Evolutionary conservation across 2,329 filamentous ascomycete species (phyloP).

Genomic region (Penicillium oxalicum): DNA sequence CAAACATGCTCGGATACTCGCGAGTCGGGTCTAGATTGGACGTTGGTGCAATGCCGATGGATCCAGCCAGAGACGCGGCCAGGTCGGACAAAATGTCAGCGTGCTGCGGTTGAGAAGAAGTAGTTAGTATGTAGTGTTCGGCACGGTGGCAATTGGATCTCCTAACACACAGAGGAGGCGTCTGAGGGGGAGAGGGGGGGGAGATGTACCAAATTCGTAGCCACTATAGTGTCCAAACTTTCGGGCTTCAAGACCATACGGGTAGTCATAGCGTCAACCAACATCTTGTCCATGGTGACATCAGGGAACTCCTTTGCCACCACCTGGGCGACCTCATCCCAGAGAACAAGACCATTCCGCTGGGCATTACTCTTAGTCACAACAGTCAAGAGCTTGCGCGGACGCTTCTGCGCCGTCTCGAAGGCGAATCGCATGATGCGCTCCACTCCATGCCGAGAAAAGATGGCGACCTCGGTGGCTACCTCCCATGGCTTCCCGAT

Average conservation of each 20-base stretch:
- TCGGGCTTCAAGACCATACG: constrained; percentile 58
- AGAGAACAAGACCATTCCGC: constrained; percentile 62
- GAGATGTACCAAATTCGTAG: constrained; percentile 49
- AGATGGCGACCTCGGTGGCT: constrained; percentile 58
- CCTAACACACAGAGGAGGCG: too few relatives aligned
- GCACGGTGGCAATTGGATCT: too few relatives aligned
- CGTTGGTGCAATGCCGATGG: constrained; percentile 66
- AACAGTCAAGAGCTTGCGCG: constrained; percentile 54
- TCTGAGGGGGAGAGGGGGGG: too few relatives aligned
- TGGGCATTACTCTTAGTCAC: constrained; percentile 63
- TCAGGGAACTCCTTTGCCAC: constrained; percentile 55
- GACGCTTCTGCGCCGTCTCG: constrained; percentile 52
- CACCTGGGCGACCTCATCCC: constrained; percentile 56
- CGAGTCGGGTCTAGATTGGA: constrained; percentile 61
- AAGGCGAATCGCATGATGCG: constrained; percentile 60
- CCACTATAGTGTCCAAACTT: constrained; percentile 58
- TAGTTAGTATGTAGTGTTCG: constrained; percentile 15
- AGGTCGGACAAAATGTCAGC: constrained; percentile 66
- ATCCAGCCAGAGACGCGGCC: constrained; percentile 63
- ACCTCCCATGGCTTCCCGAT: constrained; percentile 53
- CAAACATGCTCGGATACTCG: constrained; percentile 56
- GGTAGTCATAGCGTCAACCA: constrained; percentile 62
- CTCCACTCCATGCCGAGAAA: constrained; percentile 55
- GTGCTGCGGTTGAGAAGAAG: constrained; percentile 26
- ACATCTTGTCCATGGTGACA: constrained; percentile 59